Evolutionary conservation across 2,329 filamentous ascomycete genomes (phyloP), one percentile per base, ranked within the genome.

Genomic region (Ophiostoma perfectum): DNA sequence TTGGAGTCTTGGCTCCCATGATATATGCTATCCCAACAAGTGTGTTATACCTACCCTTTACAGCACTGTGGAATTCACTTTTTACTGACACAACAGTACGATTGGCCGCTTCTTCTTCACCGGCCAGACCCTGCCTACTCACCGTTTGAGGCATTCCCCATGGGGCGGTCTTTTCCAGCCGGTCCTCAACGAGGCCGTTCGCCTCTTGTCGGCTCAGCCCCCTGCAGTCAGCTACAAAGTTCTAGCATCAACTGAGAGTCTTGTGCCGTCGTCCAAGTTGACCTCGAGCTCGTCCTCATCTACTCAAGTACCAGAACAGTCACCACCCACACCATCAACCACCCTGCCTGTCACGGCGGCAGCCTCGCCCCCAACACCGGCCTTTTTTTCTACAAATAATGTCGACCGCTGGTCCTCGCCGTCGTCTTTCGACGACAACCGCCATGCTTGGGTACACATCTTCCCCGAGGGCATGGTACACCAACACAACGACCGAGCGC

Each of bases 391-490:
- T 5, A 93, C 91, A 3, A 88, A 84, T 68, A 88, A 87, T 60
- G 73, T 74, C 16, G 90, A 94, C 78, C 79, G 78, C 49, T 90
- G 92, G 76, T 81, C 84, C 0, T 85, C 91, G 0, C 92, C 93
- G 0, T 88, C 92, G 1, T 85, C 88, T 64, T 93, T 90, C 76
- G 78, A 86, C 1, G 83, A 80, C 71, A 88, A 92, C 74, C 87
- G 86, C 63, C 85, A 91, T 77, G 86, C 87, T 62, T 99, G 95
- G 95, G 82, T 99, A 4, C 95, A 99, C 78, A 90, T 98, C 67
- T 98, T 98, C 78, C 95, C 95, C 12, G 95, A 99, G 79, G 95
- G 93, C 64, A 92, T 91, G 78, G 92, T 97, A 63, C 93, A 98
- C 78, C 95, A 99, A 79, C 88, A 92, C 72, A 85, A 90, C 1